Evolutionary conservation across 2,329 filamentous ascomycete species (phyloP), one percentile per base, ranked within the genome.

Genomic region (Trichothecium roseum): DNA sequence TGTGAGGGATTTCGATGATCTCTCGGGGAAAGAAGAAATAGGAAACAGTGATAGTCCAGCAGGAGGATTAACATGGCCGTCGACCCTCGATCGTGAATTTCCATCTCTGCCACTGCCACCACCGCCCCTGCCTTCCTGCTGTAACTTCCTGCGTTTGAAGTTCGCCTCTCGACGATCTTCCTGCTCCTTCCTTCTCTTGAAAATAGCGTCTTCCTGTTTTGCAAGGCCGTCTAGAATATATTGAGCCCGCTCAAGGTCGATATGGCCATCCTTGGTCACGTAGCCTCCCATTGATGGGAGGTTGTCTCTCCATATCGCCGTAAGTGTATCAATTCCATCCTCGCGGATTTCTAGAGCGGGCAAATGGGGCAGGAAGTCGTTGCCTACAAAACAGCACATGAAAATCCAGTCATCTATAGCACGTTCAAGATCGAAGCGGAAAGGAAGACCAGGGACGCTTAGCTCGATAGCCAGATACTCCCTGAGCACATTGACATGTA

Each of bases 401-500:
- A 96, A 96, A 12, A 96, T 86, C 91, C 89, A 96, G 55, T 96
- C 89, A 58, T 96, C 91, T 40, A 96, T 74, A 18, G 88, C 88
- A 45, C 91, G 79, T 60, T 98, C 91, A 30, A 98, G 69, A 54
- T 98, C 87, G 59, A 94, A 96, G 37, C 76, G 74, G 60, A 96
- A 96, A 2, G 81, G 80, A 45, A 94, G 74, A 37, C 78, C 74
- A 14, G 85, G 81, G 24, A 95, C 80, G 50, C 83, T 74, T 49
- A 98, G 77, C 60, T 98, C 91, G 35, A 85, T 81, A 39, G 82
- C 87, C 37, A 98, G 71, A 55, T 98, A 98, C 60, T 98, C 91
- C 50, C 91, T 77, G 37, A 98, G 64, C 35, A 95, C 72, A 18
- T 85, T 81, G 37, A 98, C 89, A 58, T 96, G 87, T 20, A 98